Base-by-base conservation (phyloP, 331 rosid genomes). In the Malus hybrid region DNA sequence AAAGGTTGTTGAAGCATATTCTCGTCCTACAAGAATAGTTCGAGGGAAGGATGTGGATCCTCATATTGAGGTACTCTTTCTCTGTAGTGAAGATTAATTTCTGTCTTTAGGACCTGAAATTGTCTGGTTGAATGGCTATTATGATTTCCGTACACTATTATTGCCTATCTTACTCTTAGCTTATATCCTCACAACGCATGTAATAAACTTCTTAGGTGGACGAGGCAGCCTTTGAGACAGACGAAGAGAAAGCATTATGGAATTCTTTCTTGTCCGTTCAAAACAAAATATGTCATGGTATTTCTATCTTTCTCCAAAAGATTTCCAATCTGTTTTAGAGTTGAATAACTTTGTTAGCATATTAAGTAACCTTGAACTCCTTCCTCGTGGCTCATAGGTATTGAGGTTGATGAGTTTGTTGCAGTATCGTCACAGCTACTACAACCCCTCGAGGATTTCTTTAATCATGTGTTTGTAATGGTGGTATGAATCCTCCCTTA, bases 21-120 rank as follows among this genome's bases (percentile, higher is more conserved):
- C 97, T 64, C 85, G 97, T 32, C 98, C 97, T 6, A 90, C 97
- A n/a, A 88, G 98, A 90, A 94, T 94, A 83, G 96, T 90, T 44
- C 94, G 95, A 18, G 98, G 97, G 71, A 94, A 91, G 86, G 90
- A 91, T 34, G 79, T 80, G 62, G 86, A 84, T 74, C 63, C 83
- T 77, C 61, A 86, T 66, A 34, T 20, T 27, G 85, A 90, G 97
- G 98, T 91, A 84, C 44, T 5, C 13, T 42, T 60, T 71, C 32
- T 12, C 33, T 67, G 33, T 16, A 44, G 60, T 60, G 68, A 44
- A 44, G 34, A 13, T 57, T 22, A 46, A 55, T 34, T 13, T 18
- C 5, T 39, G 13, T 79, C 56, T 18, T 60, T 15, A 29, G 34
- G 36, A 19, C 69, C 48, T 65, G 69, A 65, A 33, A 65, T 32